Evolutionary conservation across 352 stramenopile species (phyloP).

Genomic region (Blastocystis sp.): DNA sequence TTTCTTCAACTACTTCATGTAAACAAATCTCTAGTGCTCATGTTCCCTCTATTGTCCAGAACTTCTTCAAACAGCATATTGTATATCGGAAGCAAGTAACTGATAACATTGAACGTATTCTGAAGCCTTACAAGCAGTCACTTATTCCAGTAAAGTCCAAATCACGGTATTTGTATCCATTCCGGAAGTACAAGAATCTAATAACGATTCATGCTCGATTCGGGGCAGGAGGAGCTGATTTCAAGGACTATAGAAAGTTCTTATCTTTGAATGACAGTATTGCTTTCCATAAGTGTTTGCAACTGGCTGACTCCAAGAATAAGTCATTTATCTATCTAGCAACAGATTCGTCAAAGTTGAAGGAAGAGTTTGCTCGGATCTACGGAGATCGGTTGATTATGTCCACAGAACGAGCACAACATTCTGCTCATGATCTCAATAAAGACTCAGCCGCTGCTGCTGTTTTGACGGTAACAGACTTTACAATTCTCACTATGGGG

Average conservation of each 20-base stretch:
- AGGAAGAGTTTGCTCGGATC: background rate
- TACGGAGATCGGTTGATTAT: background rate
- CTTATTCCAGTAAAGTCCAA: background rate
- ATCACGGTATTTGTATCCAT: background rate
- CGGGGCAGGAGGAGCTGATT: background rate
- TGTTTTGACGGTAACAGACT: background rate
- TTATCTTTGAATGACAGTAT: background rate
- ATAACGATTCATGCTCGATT: conserved; percentile 33
- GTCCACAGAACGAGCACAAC: background rate
- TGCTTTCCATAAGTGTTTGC: background rate
- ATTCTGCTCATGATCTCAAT: background rate
- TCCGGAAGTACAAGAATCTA: conserved; percentile 20
- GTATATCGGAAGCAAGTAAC: background rate
- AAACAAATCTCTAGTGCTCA: background rate
- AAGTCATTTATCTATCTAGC: background rate
- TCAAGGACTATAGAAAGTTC: background rate
- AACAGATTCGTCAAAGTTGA: background rate
- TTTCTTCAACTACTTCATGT: background rate
- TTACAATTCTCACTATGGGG: background rate
- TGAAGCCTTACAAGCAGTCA: background rate
- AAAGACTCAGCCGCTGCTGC: background rate
- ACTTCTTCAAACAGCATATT: background rate
- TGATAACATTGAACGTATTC: background rate
- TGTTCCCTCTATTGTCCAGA: background rate
- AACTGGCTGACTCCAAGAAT: background rate